Percentiles rank a stretch among this genome's conserved stretches.
Conservation (phyloP, 2,329 filamentous ascomycete species). For the Colletotrichum sp. region DNA sequence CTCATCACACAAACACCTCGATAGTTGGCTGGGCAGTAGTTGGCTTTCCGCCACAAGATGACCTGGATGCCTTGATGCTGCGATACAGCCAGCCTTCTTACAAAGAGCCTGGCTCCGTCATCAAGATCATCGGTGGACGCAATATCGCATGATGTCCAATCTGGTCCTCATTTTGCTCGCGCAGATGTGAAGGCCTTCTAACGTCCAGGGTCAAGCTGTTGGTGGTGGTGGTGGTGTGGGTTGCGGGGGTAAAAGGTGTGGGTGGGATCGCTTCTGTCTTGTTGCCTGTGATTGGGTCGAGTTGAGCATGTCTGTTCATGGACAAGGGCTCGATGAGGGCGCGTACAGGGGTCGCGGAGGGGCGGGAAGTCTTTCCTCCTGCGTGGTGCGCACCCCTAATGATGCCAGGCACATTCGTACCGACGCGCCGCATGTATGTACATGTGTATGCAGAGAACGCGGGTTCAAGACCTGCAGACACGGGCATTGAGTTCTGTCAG, state of each 20-base stretch:
- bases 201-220: neutral
- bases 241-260: conserved; percentile 9
- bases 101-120: neutral
- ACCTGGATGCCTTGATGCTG: neutral
- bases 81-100: neutral
- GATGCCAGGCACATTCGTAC: conserved; percentile 8
- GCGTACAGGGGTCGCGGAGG: conserved; percentile 13
- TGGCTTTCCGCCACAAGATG: neutral
- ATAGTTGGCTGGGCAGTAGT: neutral
- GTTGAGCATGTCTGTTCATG: neutral
- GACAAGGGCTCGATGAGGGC: neutral
- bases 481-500: neutral
- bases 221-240: neutral
- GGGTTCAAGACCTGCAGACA: conserved; percentile 9
- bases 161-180: neutral
- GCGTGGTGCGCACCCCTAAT: conserved; percentile 1
- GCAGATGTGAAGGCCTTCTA: neutral
- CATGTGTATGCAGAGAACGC: neutral
- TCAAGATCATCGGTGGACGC: neutral
- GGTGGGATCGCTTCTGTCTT: neutral
- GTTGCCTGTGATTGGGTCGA: neutral
- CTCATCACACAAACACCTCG: neutral
- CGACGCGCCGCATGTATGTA: neutral
- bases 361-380: conserved; percentile 12
- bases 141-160: neutral